Base-by-base conservation (phyloP, 1,284 basidiomycete genomes). In the Trichosporon asahii region DNA sequence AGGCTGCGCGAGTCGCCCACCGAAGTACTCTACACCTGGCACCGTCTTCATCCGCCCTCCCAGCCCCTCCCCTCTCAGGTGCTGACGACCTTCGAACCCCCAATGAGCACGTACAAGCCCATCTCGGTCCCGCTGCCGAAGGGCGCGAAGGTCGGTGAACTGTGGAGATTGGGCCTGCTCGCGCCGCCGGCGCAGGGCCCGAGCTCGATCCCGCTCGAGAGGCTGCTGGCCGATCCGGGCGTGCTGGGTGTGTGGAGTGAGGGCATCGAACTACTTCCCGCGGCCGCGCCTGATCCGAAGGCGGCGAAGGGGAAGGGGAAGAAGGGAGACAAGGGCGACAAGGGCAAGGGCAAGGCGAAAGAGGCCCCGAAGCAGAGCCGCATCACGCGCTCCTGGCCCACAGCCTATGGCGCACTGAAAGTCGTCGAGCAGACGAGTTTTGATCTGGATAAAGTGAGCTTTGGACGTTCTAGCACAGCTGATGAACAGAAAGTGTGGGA, bases 401-500 rank as follows among this genome's bases (percentile, higher is more conserved):
- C 89, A 25, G 72, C 77, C 3, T 35, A 40, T 27, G 74, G 79
- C 65, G 18, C 76, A 74, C 70, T 93, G 71, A 85, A 79, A 33
- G 85, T 95, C 40, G 85, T 85, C 9, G 93, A 95, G 78, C 90
- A 92, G 77, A 93, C 91, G 0, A 91, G 90, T 2, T 95, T 92
- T 79, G 93, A 94, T 78, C 85, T 95, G 6, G 93, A 95, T 85
- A 95, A 95, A 88, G 93, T 92, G 73, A 73, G 46, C 37, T 14
- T 0, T 33, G 15, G 12, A n/a, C 61, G 9, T 6, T 1, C 8
- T 0, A 6, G 49, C 21, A n/a, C 11, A 44, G 68, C 67, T 69
- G 64, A 68, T 44, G 44, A 27, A 9, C 72, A 94, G 93, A 95
- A 94, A 92, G 88, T 94, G 66, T 94, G 93, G 93, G 93, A 95